Base-by-base conservation (phyloP, 345 rosid species). In the Corchorus capsularis region DNA sequence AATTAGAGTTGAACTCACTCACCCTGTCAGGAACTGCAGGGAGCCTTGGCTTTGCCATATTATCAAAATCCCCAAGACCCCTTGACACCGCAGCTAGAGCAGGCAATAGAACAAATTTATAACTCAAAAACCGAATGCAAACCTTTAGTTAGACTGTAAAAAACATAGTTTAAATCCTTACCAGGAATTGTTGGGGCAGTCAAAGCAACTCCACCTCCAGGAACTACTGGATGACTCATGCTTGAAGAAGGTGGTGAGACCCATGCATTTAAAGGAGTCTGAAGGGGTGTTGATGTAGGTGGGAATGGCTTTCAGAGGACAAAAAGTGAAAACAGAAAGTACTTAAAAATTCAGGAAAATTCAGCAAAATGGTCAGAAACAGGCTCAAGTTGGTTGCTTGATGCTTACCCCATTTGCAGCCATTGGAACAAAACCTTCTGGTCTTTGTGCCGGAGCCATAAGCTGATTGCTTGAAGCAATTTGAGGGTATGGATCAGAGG, bases 331-430 rank as follows among this genome's bases (percentile, higher is more conserved):
- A 52, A 47, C 10, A 22, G 39, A 34, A 19, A 22, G 54, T 57
- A 27, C n/a, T 47, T 13, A 65, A 27, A 27, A 37, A 12, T 37
- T 32, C 5, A 13, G 4, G 16, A 43, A 53, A 19, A 22, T 43
- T 43, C 16, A 45, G 8, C 37, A 39, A 71, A 35, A 71, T 35
- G 45, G 6, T 4, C 8, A 39, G 14, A 50, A 77, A 47, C 17
- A 53, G 39, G 59, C 12, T 15, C 3, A 77, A 66, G 4, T 49
- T 32, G 17, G 41, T 43, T 41, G 27, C 69, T 20, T 75, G 34
- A 35, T 34, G 27, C 69, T 20, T 78, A 85, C 87, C 80, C 77
- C 83, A 69, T 79, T 80, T 72, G 82, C 59, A 69, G 63, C 61
- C 19, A 52, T 5, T 13, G 82, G 75, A 59, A 82, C 60, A 46